A percentile compares a stretch with the other conserved stretches of the same genome.
Evolutionary conservation across 805 yeast genomes (phyloP).

Genomic region (Trichomonascus vanleenenianus): DNA sequence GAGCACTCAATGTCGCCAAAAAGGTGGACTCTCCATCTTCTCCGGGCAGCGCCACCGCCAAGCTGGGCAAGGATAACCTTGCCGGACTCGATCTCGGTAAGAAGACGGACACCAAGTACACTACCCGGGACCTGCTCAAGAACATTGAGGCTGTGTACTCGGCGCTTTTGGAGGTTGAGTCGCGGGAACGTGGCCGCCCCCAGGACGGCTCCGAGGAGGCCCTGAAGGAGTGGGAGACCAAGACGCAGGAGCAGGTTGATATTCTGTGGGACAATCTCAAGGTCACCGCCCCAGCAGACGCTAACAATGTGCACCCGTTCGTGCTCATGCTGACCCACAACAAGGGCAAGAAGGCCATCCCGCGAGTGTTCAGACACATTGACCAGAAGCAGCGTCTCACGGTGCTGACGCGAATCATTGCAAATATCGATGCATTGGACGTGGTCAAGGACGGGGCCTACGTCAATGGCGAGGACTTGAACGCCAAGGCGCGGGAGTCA

Average conservation of each 20-base stretch:
- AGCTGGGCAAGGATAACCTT: background rate
- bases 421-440: slow-evolving; percentile 69
- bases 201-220: slow-evolving; percentile 25
- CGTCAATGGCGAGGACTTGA: slow-evolving; percentile 24
- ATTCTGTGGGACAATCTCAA: slow-evolving; percentile 72
- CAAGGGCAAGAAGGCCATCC: slow-evolving; percentile 83
- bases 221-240: slow-evolving; percentile 27
- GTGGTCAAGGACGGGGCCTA: slow-evolving; percentile 76
- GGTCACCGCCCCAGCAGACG: slow-evolving; percentile 50
- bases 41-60: slow-evolving; percentile 7
- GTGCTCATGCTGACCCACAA: slow-evolving; percentile 74
- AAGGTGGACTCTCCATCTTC: slow-evolving; percentile 5
- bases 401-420: slow-evolving; percentile 67
- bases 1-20: slow-evolving; percentile 50
- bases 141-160: slow-evolving; percentile 74
- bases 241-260: slow-evolving; percentile 24
- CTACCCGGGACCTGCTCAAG: slow-evolving; percentile 46
- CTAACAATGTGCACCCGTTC: slow-evolving; percentile 68
- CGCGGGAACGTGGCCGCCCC: slow-evolving; percentile 54
- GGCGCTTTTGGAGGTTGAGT: slow-evolving; percentile 71
- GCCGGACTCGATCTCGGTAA: background rate
- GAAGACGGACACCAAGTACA: slow-evolving; percentile 10
- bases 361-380: slow-evolving; percentile 80
- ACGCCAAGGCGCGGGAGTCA: slow-evolving; percentile 42
- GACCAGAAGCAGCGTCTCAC: slow-evolving; percentile 69